Percentiles rank a stretch among this genome's conserved stretches.
Evolutionary conservation across 1,284 basidiomycete genomes (phyloP).

Genomic region (Waitea zeae): DNA sequence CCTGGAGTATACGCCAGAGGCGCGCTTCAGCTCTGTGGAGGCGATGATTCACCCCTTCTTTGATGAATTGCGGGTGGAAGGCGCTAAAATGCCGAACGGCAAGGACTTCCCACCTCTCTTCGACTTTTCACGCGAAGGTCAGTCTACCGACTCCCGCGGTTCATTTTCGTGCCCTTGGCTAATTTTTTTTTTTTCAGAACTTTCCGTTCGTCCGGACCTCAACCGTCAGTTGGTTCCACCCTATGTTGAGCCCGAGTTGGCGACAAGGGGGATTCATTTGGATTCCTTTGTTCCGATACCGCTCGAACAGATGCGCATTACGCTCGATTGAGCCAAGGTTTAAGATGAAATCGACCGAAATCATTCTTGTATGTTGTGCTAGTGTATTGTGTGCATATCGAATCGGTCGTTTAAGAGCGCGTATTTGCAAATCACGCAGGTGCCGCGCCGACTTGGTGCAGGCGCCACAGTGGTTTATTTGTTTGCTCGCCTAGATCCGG

Average conservation of each 20-base stretch:
- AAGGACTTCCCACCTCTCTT: slow-evolving; percentile 91
- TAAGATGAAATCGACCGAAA: no score
- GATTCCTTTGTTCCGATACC: slow-evolving; percentile 92
- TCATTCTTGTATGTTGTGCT: no score
- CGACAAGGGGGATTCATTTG: slow-evolving; percentile 73
- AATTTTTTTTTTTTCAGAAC: slow-evolving; percentile 35
- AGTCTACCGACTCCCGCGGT: slow-evolving; percentile 13
- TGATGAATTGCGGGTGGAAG: slow-evolving; percentile 84
- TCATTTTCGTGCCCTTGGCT: slow-evolving; percentile 2
- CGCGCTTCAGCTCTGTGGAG: slow-evolving; percentile 83
- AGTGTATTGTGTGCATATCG: no score
- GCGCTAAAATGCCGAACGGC: slow-evolving; percentile 90
- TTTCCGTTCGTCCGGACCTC: slow-evolving; percentile 90
- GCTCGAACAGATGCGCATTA: slow-evolving; percentile 80
- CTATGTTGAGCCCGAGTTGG: slow-evolving; percentile 80
- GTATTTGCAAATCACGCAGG: no score
- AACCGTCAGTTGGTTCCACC: slow-evolving; percentile 82
- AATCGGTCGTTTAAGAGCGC: no score
- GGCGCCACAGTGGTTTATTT: no score
- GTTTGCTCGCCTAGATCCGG: no score
- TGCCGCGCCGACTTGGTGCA: no score
- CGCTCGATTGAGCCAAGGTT: slow-evolving; percentile 81
- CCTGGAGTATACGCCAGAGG: slow-evolving; percentile 92
- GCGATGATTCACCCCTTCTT: slow-evolving; percentile 96
- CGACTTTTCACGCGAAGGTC: slow-evolving; percentile 92